Evolutionary conservation across 2,329 filamentous ascomycete species (phyloP).

Genomic region (Rhynchosporium secalis): DNA sequence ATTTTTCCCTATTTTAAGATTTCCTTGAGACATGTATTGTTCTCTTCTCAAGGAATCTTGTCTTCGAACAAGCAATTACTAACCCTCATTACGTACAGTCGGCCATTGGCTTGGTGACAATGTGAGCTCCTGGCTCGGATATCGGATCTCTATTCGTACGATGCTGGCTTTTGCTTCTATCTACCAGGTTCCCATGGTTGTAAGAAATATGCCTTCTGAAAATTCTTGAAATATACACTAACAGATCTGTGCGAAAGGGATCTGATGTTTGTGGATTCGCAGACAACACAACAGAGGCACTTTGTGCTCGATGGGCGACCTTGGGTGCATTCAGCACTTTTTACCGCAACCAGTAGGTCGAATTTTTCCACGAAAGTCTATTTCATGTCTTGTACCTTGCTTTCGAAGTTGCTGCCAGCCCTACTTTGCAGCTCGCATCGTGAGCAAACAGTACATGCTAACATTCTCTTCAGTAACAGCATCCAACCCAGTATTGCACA

Average conservation of each 20-base stretch:
- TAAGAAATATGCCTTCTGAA: not conserved
- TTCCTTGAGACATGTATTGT: too few species aligned
- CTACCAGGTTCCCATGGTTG: conserved; percentile 67
- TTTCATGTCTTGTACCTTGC: too few species aligned
- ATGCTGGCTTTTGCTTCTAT: conserved; percentile 63
- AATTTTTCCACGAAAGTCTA: too few species aligned
- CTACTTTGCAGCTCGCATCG: too few species aligned
- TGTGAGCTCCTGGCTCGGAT: conserved; percentile 57
- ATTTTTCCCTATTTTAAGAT: too few species aligned
- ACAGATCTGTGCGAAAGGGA: conserved; percentile 41
- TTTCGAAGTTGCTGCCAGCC: too few species aligned
- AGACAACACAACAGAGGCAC: conserved; percentile 62
- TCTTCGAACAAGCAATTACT: not conserved
- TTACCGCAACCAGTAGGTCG: conserved; percentile 64
- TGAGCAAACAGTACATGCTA: too few species aligned
- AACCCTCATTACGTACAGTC: conserved; percentile 13
- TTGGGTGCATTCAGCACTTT: conserved; percentile 75
- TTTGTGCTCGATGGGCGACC: conserved; percentile 75
- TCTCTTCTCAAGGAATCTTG: too few species aligned
- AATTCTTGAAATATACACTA: not conserved
- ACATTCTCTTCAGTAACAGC: conserved; percentile 44
- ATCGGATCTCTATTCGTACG: conserved; percentile 57
- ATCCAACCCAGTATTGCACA: conserved; percentile 53
- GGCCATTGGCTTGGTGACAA: conserved; percentile 63
- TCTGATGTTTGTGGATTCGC: conserved; percentile 78